Base-by-base conservation (phyloP, 2,329 filamentous ascomycete genomes). In the Exophiala mesophila region DNA sequence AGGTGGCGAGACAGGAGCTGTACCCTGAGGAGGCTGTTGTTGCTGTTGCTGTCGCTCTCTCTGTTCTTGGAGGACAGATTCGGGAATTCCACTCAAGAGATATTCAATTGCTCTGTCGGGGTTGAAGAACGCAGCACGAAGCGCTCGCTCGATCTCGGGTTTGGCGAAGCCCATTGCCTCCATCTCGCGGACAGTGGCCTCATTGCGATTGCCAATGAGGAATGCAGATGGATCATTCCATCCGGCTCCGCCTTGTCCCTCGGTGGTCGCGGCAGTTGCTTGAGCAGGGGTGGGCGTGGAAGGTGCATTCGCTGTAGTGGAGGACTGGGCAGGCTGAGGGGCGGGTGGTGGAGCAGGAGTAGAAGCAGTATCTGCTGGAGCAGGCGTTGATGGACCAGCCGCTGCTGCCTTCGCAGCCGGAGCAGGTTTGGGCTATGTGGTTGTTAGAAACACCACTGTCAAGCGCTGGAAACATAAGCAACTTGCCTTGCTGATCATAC, bases 71-170 rank as follows among this genome's bases (percentile, higher is more conserved):
- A 83, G 78, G 40, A 89, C 73, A 60, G 80, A 84, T 45, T 94
- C 89, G 37, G 92, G 92, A 49, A 98, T 97, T 39, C 92, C 92
- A 55, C 70, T 95, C 60, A 98, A 65, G 9, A 98, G 78, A 60
- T 98, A 98, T 65, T 98, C 92, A 43, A 98, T 90, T 40, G 92
- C 92, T 57, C 92, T 88, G 65, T 97, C 90, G 10, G 90, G 88
- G 70, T 98, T 98, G 75, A 85, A 94, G 67, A 87, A 98, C 10
- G 92, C 92, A 51, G 92, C 92, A 59, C 90, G 85, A 83, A 98
- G 92, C 38, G 92, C 92, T 35, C 84, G 80, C 57, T 96, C 88
- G 55, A 96, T 95, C 61, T 94, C 85, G 39, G 80, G 72, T 59
- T 89, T 78, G 59, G 86, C 80, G 56, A 98, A 98, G 6, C 92